phyloP scores from a whole-genome alignment of 2,329 filamentous ascomycete genomes.

The Trichophyton equinum region DNA sequence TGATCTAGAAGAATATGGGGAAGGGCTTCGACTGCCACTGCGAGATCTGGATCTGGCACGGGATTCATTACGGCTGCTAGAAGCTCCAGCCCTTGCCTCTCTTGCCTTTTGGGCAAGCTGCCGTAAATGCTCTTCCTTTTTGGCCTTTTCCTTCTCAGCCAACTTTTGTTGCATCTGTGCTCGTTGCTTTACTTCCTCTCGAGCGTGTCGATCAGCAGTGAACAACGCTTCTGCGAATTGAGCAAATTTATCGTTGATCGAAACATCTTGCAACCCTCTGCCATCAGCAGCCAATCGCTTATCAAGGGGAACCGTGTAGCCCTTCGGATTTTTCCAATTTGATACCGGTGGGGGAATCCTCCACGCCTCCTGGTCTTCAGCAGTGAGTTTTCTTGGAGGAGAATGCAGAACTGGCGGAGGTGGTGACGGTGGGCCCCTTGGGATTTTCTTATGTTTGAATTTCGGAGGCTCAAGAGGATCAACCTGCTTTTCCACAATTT shows the following conservation, averaged over 20 bases:
- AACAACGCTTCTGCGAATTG: conserved; percentile 90
- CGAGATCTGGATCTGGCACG: conserved; percentile 31
- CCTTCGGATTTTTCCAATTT: conserved; percentile 99
- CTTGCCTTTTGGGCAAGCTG: conserved; percentile 81
- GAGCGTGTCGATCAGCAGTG: conserved; percentile 84
- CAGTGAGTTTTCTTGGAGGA: conserved; percentile 85
- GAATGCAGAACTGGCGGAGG: conserved; percentile 92
- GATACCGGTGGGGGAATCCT: conserved; percentile 80
- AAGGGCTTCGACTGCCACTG: conserved; percentile 36
- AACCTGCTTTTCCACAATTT: conserved; percentile 86
- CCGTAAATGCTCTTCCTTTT: conserved; percentile 86
- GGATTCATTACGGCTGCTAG: conserved; percentile 38
- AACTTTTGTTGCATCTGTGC: conserved; percentile 90
- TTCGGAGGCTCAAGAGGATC: conserved; percentile 97
- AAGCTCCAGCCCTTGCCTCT: conserved; percentile 55
- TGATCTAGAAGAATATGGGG: conserved; percentile 30
- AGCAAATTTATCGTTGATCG: conserved; percentile 97
- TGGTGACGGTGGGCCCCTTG: conserved; percentile 78
- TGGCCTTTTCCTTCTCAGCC: conserved; percentile 88
- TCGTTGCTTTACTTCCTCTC: conserved; percentile 88
- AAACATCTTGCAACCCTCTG: conserved; percentile 77
- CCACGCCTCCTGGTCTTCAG: conserved; percentile 95
- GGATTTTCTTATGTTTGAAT: conserved; percentile 98
- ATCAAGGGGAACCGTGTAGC: conserved; percentile 89
- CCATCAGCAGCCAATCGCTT: conserved; percentile 93